Conservation (phyloP, 495 filamentous ascomycete genomes). For the Hypoxylon fuscum region DNA sequence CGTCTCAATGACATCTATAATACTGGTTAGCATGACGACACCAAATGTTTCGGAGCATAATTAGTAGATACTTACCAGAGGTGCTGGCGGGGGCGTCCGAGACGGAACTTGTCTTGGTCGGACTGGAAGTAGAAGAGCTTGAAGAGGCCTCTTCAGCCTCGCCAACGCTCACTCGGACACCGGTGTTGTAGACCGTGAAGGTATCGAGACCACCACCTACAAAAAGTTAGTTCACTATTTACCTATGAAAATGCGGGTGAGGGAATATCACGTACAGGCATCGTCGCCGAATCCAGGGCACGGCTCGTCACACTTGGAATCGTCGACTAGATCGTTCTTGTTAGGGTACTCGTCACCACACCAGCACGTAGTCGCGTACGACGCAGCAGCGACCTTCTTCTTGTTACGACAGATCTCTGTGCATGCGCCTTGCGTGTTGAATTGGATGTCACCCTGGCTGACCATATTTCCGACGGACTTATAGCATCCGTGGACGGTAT, state of each 20-base stretch:
- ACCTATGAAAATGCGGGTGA: not conserved
- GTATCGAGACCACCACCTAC: slow-evolving; percentile 62
- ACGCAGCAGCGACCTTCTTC: slow-evolving; percentile 25
- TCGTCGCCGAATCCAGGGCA: slow-evolving; percentile 65
- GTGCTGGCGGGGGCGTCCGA: slow-evolving; percentile 20
- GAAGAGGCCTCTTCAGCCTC: slow-evolving; percentile 32
- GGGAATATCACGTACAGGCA: slow-evolving; percentile 62
- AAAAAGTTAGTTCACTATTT: slow-evolving; percentile 40
- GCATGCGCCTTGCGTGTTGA: slow-evolving; percentile 41
- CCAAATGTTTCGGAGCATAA: not conserved
- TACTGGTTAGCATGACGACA: slow-evolving; percentile 7
- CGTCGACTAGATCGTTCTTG: slow-evolving; percentile 51
- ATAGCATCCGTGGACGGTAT: slow-evolving; percentile 45
- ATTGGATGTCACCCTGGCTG: slow-evolving; percentile 8
- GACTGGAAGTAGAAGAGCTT: slow-evolving; percentile 35
- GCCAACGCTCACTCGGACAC: slow-evolving; percentile 46
- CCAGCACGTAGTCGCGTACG: slow-evolving; percentile 57
- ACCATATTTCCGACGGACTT: slow-evolving; percentile 38
- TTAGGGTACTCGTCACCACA: slow-evolving; percentile 70
- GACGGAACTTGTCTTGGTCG: slow-evolving; percentile 21
- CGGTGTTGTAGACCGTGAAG: slow-evolving; percentile 63
- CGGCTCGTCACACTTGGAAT: slow-evolving; percentile 60
- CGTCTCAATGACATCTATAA: slow-evolving; percentile 26
- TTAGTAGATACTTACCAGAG: slow-evolving; percentile 25
- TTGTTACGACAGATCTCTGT: slow-evolving; percentile 22